Conservation (phyloP, 495 filamentous ascomycete genomes). For the Hypoxylon fuscum region DNA sequence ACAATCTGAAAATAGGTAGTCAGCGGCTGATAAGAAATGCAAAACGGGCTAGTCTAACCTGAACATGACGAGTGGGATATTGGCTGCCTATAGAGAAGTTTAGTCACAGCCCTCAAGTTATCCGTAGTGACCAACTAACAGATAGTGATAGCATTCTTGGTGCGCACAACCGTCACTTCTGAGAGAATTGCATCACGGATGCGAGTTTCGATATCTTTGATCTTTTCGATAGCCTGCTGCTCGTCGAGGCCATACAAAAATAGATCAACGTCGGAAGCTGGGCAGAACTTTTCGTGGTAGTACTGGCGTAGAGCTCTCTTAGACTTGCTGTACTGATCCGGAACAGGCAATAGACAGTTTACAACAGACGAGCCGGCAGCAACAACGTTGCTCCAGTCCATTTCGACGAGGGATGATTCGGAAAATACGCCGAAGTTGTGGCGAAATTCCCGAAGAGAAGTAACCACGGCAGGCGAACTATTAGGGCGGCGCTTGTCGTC, state of each 20-base stretch:
- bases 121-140: conserved; percentile 37
- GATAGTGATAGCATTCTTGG: conserved; percentile 86
- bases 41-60: conserved; percentile 38
- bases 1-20: conserved; percentile 66
- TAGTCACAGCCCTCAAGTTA: background rate
- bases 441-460: conserved; percentile 71
- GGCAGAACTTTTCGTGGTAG: conserved; percentile 80
- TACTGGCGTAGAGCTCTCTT: conserved; percentile 75
- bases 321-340: conserved; percentile 66
- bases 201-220: conserved; percentile 75
- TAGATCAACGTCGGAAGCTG: conserved; percentile 84
- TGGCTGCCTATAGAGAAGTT: conserved; percentile 62
- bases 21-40: conserved; percentile 1
- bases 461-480: conserved; percentile 71
- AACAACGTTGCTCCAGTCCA: conserved; percentile 82
- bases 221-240: conserved; percentile 78
- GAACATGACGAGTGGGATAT: conserved; percentile 82
- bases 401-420: conserved; percentile 67
- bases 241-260: conserved; percentile 83
- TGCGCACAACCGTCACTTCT: conserved; percentile 79
- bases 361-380: conserved; percentile 80
- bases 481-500: conserved; percentile 64
- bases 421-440: conserved; percentile 82
- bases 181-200: conserved; percentile 77
- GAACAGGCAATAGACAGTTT: conserved; percentile 77